These are phyloP conservation scores for Penicillium sp. DNA, from an alignment of 2,329 filamentous ascomycete species.

Conservation along the genomic window DNA sequence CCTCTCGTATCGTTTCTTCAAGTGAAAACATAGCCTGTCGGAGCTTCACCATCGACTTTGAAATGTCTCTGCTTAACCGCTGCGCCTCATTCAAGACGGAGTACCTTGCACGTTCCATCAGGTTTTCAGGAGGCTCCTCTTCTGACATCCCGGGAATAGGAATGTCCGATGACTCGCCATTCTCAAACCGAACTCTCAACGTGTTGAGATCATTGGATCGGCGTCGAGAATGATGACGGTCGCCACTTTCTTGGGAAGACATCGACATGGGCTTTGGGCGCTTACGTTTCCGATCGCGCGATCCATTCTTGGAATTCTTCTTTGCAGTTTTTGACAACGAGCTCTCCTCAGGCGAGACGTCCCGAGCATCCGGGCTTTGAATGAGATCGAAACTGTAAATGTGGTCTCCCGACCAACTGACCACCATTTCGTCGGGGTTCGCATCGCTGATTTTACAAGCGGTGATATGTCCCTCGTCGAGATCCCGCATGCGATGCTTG, in stretches of 20 bases:
- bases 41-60: slow-evolving; percentile 55
- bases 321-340: slow-evolving; percentile 20
- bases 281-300: slow-evolving; percentile 57
- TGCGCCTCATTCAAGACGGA: slow-evolving; percentile 55
- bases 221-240: slow-evolving; percentile 49
- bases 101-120: slow-evolving; percentile 44
- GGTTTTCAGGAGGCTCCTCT: slow-evolving; percentile 29
- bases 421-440: slow-evolving; percentile 66
- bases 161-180: slow-evolving; percentile 61
- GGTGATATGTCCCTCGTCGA: slow-evolving; percentile 65
- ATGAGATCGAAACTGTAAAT: slow-evolving; percentile 68
- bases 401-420: slow-evolving; percentile 67
- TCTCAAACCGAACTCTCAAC: slow-evolving; percentile 59
- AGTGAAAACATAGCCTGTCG: slow-evolving; percentile 58
- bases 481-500: slow-evolving; percentile 46
- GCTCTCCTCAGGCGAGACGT: slow-evolving; percentile 34
- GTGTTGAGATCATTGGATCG: slow-evolving; percentile 31
- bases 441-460: slow-evolving; percentile 71
- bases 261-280: slow-evolving; percentile 50
- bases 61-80: slow-evolving; percentile 55
- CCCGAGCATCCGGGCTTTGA: slow-evolving; percentile 56
- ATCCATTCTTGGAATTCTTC: slow-evolving; percentile 13
- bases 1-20: slow-evolving; percentile 35
- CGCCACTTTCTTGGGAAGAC: slow-evolving; percentile 44
- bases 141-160: slow-evolving; percentile 42